Conservation (phyloP, 768 basidiomycete species). For the Hericium erinaceus region DNA sequence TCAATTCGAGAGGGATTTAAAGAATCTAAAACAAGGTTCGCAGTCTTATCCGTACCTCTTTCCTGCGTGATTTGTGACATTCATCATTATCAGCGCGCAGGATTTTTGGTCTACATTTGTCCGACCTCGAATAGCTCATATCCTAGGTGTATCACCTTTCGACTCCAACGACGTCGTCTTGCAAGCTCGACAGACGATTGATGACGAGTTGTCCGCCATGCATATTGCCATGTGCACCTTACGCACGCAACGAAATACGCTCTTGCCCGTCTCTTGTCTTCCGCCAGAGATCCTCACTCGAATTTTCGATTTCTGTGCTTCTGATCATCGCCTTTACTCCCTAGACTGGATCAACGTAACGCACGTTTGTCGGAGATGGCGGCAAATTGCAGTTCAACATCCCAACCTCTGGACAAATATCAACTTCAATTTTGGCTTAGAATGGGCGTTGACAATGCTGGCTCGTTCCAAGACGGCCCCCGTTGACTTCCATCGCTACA, state of each 20-base stretch:
- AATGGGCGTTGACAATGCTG: background rate
- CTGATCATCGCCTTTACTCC: background rate
- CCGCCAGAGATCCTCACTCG: background rate
- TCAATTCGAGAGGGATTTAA: no score
- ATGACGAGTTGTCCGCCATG: background rate
- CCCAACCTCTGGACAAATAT: background rate
- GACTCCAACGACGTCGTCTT: background rate
- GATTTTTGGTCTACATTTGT: background rate
- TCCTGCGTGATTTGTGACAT: no score
- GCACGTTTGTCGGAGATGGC: background rate
- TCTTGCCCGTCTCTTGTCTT: background rate
- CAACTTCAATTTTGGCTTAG: background rate
- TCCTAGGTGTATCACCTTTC: background rate
- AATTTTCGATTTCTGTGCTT: background rate
- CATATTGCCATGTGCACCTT: background rate
- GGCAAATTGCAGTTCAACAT: background rate
- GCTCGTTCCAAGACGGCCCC: background rate
- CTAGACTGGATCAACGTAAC: background rate
- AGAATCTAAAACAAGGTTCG: no score
- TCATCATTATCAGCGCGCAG: background rate
- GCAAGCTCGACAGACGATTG: background rate
- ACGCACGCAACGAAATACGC: background rate
- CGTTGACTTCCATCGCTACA: background rate
- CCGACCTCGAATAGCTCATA: background rate
- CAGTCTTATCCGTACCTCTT: no score